Evolutionary conservation across 2,329 filamentous ascomycete species (phyloP), one percentile per base, ranked within the genome.

Genomic region (Exophiala sp.): DNA sequence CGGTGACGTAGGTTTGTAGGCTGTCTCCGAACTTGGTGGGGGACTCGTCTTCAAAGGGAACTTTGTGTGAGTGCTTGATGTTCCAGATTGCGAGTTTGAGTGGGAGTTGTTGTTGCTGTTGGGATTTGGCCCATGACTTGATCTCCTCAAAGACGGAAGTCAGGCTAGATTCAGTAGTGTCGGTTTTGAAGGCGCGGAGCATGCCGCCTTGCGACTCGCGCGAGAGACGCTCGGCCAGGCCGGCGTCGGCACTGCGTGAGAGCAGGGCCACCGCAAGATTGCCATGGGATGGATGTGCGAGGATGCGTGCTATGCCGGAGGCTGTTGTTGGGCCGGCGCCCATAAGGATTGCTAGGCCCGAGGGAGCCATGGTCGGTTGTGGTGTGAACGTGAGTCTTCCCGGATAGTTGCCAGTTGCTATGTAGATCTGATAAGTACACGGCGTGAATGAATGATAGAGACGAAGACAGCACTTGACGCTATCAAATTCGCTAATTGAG

Each of bases 201-300:
- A 78, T 66, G 16, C 73, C 75, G 41, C 70, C 67, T 2, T 74
- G 71, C 11, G 59, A 59, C 24, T 68, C 52, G 84, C 84, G 21
- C 79, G 69, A 10, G 68, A 72, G n/a, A 66, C 67, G 43, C 70
- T 70, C 10, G 78, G 68, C 14, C 69, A 71, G 43, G 69, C 64
- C 39, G 80, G 70, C 8, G 71, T 71, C 46, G 78, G 76, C 16
- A 69, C 67, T 72, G 3, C 79, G 74, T 6, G 79, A 78, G 41
- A 82, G 72, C 6, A 82, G 70, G 12, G 79, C 79, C 7, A 83
- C 75, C 20, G 79, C 79, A 43, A 81, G 70, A 63, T 82, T 82
- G 33, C 79, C 79, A 29, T 80, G 74, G 0, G 70, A 67, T 1
- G 75, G 74, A 43, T 71, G 65, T 2, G 79, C 77, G 36, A 83